phyloP scores from a whole-genome alignment of 306 rosid genomes.

The Herpetospermum pedunculosum region DNA sequence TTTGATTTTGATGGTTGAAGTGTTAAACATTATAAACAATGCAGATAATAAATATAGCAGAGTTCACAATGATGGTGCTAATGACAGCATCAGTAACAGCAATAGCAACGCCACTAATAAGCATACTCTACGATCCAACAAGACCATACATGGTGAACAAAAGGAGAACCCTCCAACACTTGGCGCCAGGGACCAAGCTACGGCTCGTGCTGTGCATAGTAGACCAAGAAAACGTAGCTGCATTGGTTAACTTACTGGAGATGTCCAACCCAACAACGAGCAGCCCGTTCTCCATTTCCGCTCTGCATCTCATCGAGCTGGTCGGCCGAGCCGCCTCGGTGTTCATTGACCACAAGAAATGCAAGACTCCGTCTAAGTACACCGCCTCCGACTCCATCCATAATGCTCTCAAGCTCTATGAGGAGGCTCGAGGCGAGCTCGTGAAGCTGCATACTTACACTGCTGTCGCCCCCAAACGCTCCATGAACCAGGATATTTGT shows the following conservation, averaged over 20 bases:
- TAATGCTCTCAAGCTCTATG: slow-evolving; percentile 21
- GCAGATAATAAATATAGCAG: slow-evolving; percentile 40
- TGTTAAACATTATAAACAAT: too few relatives aligned
- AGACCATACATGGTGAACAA: slow-evolving; percentile 63
- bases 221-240: slow-evolving; percentile 22
- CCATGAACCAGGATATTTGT: slow-evolving; percentile 67
- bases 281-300: slow-evolving; percentile 28
- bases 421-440: slow-evolving; percentile 16
- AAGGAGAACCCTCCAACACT: slow-evolving; percentile 63
- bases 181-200: slow-evolving; percentile 29
- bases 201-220: slow-evolving; percentile 30
- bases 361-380: slow-evolving; percentile 32
- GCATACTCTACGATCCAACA: slow-evolving; percentile 63
- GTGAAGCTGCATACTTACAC: slow-evolving; percentile 36
- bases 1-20: too few relatives aligned
- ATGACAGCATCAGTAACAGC: slow-evolving; percentile 31
- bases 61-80: slow-evolving; percentile 44
- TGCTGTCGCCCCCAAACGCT: slow-evolving; percentile 27
- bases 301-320: slow-evolving; percentile 43
- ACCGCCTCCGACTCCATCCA: slow-evolving; percentile 19
- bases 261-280: slow-evolving; percentile 30
- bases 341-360: slow-evolving; percentile 41
- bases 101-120: slow-evolving; percentile 34
- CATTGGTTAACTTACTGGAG: slow-evolving; percentile 38
- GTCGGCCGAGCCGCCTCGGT: slow-evolving; percentile 50